Base-by-base conservation (phyloP, 2,329 filamentous ascomycete genomes). In the Colletotrichum tamarilloi region DNA sequence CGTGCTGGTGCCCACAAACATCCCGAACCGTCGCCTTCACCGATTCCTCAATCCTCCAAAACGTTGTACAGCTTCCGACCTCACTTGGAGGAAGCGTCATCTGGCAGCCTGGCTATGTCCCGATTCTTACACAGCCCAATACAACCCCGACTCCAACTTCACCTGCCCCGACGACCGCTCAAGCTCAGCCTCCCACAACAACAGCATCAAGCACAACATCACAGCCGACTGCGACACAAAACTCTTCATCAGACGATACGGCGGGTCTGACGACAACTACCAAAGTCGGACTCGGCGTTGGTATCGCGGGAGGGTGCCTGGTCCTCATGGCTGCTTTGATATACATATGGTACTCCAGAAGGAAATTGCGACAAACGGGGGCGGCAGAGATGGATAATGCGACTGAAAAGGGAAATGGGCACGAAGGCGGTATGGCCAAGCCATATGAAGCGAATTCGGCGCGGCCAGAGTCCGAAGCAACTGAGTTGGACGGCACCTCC, bases 1-100 rank as follows among this genome's bases (percentile, higher is more conserved):
- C 72, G 4, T 82, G 80, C 75, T 78, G 68, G 52, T 82, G 81
- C 56, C 80, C 81, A 0, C 58, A 74, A 2, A 74, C 76, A n/a
- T 75, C 75, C 1, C 77, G 79, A n/a, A 77, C 77, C 35, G 75
- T 80, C 22, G 76, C 74, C 5, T 76, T 81, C 62, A 59, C 71
- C 59, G 77, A 78, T 64, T 55, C 68, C 0, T 70, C 77, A n/a
- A 68, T 65, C 5, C 78, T 82, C 24, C 68, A 69, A 2, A 77
- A 78, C 64, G 75, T 79, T 9, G 80, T 78, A 9, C 75, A 72
- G n/a, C 76, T 82, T 35, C 81, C 81, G 9, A 72, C 70, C 1
- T 60, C 70, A 0, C 35, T 74, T 1, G 78, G 78, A 28, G 78
- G 76, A 2, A 79, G 77, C 63, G 78, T 82, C 16, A 67, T 75